Base-by-base conservation (phyloP, 148 eudicot species). In the Hydrangea macrophylla region DNA sequence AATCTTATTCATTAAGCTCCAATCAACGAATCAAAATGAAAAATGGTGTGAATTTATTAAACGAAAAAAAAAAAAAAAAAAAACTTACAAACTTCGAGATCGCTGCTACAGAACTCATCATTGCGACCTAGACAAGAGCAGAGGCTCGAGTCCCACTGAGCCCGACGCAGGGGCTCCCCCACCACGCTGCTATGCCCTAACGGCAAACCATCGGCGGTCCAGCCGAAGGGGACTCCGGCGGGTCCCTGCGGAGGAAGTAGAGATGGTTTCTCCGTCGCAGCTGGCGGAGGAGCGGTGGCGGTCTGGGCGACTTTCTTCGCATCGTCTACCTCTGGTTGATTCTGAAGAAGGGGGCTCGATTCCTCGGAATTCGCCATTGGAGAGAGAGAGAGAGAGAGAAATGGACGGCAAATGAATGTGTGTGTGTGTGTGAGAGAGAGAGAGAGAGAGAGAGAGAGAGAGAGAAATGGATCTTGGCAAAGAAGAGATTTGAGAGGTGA, bases 31-130 rank as follows among this genome's bases (percentile, higher is more conserved):
- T 17, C 55, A 10, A 9, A 3, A 50, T n/a, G 18, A 3, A 9
- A 50, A 18, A 15, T 15, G 6, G 36, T 7, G 25, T 15, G 2
- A 25, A 32, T 1, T 9, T 18, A 28, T 33, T 0, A 0, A 20
- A 45, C 26, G 24, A 17, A 64, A 65, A 32, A 1, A 13, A 15
- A 24, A 51, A 26, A 23, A 35, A 30, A 62, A 10, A 2, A 32
- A 44, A 28, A 84, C 96, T 82, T 68, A 90, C 96, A 90, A 84
- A 90, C 96, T 90, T 90, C 93, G 51, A 90, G 84, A 82, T 90
- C 96, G 71, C 82, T 79, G 84, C 91, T 80, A 55, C 82, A 84
- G 61, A 90, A 90, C 5, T 86, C 78, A 71, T 90, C 96, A 44
- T 76, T 81, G 6, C 81, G 80, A 11, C 96, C 96, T 33, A 90